phyloP scores from a whole-genome alignment of 2,329 filamentous ascomycete species.

The Ceratocystis smalleyi region DNA sequence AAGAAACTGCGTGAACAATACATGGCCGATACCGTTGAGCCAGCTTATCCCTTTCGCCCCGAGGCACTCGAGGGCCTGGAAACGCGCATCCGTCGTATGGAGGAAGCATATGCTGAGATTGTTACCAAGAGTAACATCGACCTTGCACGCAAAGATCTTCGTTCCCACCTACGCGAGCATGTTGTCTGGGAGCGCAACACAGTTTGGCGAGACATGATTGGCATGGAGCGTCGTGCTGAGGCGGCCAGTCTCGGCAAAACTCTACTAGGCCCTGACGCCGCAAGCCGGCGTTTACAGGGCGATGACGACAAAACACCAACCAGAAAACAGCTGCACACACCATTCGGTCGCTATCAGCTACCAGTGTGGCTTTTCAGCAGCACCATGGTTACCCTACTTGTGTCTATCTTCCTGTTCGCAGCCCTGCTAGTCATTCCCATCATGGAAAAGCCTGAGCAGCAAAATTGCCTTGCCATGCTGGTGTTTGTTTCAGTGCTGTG shows the following conservation, averaged over 20 bases:
- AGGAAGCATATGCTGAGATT: constrained; percentile 63
- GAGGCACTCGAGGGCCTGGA: constrained; percentile 57
- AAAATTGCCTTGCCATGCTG: constrained; percentile 88
- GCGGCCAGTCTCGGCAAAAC: constrained; percentile 81
- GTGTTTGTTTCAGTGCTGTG: constrained; percentile 87
- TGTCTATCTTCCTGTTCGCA: constrained; percentile 57
- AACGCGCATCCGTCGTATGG: constrained; percentile 56
- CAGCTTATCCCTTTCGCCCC: constrained; percentile 66
- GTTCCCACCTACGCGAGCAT: constrained; percentile 84
- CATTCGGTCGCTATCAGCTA: constrained; percentile 58
- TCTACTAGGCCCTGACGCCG: constrained; percentile 58
- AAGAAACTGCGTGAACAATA: constrained; percentile 64
- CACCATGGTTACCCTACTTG: constrained; percentile 61
- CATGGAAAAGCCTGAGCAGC: constrained; percentile 75
- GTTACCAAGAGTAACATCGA: constrained; percentile 67
- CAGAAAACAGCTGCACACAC: constrained; percentile 59
- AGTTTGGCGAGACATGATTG: constrained; percentile 97
- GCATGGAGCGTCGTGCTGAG: constrained; percentile 87
- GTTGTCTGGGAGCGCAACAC: constrained; percentile 98
- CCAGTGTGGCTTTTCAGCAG: constrained; percentile 74
- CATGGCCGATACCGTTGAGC: constrained; percentile 55
- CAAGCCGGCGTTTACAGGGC: constrained; percentile 61
- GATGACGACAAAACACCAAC: constrained; percentile 52
- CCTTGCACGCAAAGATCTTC: constrained; percentile 67
- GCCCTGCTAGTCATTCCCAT: constrained; percentile 62